Percentiles rank a stretch among this genome's conserved stretches.
These are phyloP conservation scores for Cicer cuneatum DNA, from an alignment of 306 rosid genomes.

Conservation along the genomic window DNA sequence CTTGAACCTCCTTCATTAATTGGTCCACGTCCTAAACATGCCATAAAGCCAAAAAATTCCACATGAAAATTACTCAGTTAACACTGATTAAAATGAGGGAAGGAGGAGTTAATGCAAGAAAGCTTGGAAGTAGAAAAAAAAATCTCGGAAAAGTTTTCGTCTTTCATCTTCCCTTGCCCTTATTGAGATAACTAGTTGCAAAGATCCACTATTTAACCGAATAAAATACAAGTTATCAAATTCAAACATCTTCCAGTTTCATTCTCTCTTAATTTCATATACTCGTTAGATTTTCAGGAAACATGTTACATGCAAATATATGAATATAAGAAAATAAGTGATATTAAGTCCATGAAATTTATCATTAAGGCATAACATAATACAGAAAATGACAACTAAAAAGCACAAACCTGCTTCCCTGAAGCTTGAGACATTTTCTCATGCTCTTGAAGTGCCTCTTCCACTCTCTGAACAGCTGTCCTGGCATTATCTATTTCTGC, in stretches of 20 bases:
- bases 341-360: background rate
- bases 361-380: constrained; percentile 11
- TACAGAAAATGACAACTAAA: constrained; percentile 23
- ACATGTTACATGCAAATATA: background rate
- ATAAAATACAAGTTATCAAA: background rate
- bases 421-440: constrained; percentile 77
- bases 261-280: constrained; percentile 5
- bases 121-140: constrained; percentile 17
- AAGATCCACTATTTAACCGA: constrained; percentile 2
- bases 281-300: constrained; percentile 13
- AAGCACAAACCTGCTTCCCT: constrained; percentile 76
- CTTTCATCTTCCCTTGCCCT: constrained; percentile 27
- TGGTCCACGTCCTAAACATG: constrained; percentile 81
- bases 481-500: constrained; percentile 90
- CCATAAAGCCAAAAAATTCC: constrained; percentile 24
- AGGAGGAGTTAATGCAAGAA: background rate
- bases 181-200: constrained; percentile 16
- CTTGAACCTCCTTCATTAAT: constrained; percentile 97
- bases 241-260: constrained; percentile 9
- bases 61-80: constrained; percentile 23
- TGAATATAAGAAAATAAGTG: constrained; percentile 13
- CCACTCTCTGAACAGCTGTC: constrained; percentile 94
- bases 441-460: constrained; percentile 87
- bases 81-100: background rate
- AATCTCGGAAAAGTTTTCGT: constrained; percentile 3